A percentile compares a stretch with the other conserved stretches of the same genome.
Conservation (phyloP, 257 asterid genomes). For the Echium plantagineum region DNA sequence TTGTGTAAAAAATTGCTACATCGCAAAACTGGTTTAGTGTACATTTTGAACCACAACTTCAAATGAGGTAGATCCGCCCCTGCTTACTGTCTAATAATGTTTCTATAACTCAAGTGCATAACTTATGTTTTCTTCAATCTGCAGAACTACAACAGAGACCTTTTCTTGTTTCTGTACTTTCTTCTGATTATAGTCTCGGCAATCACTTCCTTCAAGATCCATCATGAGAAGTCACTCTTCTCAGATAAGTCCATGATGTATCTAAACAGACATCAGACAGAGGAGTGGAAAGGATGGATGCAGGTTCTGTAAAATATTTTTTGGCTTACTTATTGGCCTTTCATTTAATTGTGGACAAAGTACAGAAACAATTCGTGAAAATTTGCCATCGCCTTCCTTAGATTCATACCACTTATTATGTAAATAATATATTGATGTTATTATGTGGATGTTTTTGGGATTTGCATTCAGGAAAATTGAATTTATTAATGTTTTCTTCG, state of each 20-base stretch:
- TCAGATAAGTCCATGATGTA: conserved; percentile 80
- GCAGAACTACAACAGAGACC: conserved; percentile 80
- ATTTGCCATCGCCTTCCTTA: background rate
- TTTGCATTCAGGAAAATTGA: background rate
- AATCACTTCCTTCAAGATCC: conserved; percentile 75
- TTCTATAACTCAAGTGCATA: conserved; percentile 1
- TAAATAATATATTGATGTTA: background rate
- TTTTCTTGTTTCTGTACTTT: conserved; percentile 83
- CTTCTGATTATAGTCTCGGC: conserved; percentile 84
- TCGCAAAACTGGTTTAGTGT: no score
- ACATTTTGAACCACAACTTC: no score
- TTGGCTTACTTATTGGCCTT: conserved; percentile 1
- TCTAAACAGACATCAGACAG: conserved; percentile 89
- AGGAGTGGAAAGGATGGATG: conserved; percentile 99
- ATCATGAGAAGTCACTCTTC: conserved; percentile 69
- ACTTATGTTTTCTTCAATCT: conserved; percentile 16
- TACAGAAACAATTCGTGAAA: background rate
- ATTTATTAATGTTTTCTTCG: background rate
- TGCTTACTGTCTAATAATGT: no score
- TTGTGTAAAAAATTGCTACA: no score
- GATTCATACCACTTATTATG: no score
- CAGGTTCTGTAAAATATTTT: conserved; percentile 40
- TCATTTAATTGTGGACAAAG: background rate
- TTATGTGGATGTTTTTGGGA: background rate
- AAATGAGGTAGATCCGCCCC: no score